Conservation (phyloP, 2,329 filamentous ascomycete species). For the Alternaria hordeiaustralica region DNA sequence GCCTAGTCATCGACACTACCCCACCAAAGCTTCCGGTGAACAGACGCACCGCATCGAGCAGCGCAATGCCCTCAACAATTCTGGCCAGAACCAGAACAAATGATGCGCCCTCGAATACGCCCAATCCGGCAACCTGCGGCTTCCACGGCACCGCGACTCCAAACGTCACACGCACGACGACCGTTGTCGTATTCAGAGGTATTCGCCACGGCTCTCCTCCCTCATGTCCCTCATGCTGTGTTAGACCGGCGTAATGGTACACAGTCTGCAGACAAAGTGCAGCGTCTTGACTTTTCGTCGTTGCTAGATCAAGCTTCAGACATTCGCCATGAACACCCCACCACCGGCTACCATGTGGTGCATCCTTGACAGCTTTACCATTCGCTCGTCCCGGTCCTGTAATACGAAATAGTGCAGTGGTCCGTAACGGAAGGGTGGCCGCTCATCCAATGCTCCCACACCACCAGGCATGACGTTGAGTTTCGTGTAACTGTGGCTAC, state of each 20-base stretch:
- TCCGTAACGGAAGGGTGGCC: conserved; percentile 3
- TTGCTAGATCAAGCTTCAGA: conserved; percentile 4
- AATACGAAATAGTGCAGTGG: conserved; percentile 13
- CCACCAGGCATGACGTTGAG: conserved; percentile 11
- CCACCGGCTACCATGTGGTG: not conserved
- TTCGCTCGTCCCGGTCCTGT: not conserved
- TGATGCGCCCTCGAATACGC: conserved; percentile 5
- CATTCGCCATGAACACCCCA: not conserved
- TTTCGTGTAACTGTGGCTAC: conserved; percentile 12
- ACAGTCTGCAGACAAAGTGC: conserved; percentile 9
- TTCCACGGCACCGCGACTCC: conserved; percentile 1
- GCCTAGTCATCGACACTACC: conserved; percentile 17
- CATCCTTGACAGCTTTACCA: not conserved
- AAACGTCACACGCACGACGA: conserved; percentile 13
- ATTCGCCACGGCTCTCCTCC: not conserved
- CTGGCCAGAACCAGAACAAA: not conserved
- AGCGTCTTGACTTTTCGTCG: not conserved
- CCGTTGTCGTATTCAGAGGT: not conserved
- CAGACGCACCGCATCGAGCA: conserved; percentile 25
- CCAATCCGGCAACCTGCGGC: conserved; percentile 9
- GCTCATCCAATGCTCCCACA: conserved; percentile 23
- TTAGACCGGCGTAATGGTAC: conserved; percentile 4
- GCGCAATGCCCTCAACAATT: conserved; percentile 13
- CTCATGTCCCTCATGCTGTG: conserved; percentile 3
- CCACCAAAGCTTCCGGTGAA: conserved; percentile 36